Evolutionary conservation across 768 basidiomycete species (phyloP).

Genomic region (Coprinopsis marcescibilis): DNA sequence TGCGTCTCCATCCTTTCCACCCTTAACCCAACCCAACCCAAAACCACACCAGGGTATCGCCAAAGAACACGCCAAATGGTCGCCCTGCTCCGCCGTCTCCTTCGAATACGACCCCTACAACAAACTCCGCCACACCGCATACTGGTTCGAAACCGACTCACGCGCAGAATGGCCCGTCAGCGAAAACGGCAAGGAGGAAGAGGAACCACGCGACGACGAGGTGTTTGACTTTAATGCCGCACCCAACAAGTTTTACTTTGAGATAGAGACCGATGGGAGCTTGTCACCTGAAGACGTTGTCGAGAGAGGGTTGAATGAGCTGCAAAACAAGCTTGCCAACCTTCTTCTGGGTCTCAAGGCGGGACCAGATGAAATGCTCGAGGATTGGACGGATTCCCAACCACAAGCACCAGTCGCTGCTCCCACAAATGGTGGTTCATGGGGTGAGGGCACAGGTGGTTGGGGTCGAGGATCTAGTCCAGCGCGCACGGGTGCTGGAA

Average conservation of each 20-base stretch:
- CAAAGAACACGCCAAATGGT: constrained; percentile 99
- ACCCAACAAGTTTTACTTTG: constrained; percentile 88
- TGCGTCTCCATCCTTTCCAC: constrained; percentile 23
- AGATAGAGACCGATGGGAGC: constrained; percentile 93
- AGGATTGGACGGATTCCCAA: constrained; percentile 25
- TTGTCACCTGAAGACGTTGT: constrained; percentile 85
- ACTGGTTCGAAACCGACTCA: constrained; percentile 87
- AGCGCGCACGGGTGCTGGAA: constrained; percentile 12
- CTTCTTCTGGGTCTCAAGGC: constrained; percentile 68
- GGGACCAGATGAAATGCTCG: constrained; percentile 50
- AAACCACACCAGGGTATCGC: constrained; percentile 70
- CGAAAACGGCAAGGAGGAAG: constrained; percentile 81
- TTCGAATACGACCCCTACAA: constrained; percentile 99
- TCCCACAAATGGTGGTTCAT: constrained; percentile 17
- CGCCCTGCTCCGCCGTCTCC: constrained; percentile 88
- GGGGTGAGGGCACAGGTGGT: no score
- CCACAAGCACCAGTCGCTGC: constrained; percentile 20
- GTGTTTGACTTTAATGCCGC: constrained; percentile 85
- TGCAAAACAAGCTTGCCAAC: constrained; percentile 77
- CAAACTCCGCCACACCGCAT: constrained; percentile 89
- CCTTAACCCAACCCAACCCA: not conserved
- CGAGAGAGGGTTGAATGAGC: constrained; percentile 74
- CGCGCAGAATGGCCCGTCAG: constrained; percentile 89
- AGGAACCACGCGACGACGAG: constrained; percentile 71
- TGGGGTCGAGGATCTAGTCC: constrained; percentile 19